Evolutionary conservation across 306 rosid genomes (phyloP).

Genomic region (Boehmeria nivea): DNA sequence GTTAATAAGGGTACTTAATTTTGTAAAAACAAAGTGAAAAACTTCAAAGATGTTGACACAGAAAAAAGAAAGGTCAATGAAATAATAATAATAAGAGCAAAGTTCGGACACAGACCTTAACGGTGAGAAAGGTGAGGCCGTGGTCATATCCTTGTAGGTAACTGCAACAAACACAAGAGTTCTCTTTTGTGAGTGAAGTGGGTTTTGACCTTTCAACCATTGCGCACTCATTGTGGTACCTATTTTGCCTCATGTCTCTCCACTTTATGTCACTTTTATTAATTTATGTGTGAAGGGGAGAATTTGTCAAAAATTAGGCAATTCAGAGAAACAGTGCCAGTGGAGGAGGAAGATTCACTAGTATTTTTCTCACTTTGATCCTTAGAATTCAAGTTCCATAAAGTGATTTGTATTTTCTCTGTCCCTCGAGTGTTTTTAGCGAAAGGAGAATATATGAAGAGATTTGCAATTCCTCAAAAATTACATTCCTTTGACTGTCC

Average conservation of each 20-base stretch:
- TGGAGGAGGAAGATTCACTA: too few relatives aligned
- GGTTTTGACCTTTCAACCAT: background rate
- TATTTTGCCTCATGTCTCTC: background rate
- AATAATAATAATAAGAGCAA: background rate
- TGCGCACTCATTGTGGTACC: background rate
- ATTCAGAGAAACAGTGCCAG: background rate
- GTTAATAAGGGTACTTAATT: too few relatives aligned
- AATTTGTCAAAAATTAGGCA: background rate
- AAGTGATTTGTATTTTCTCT: too few relatives aligned
- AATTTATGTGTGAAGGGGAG: background rate
- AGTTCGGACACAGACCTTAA: slow-evolving; percentile 28
- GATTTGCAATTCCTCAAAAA: too few relatives aligned
- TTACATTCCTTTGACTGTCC: too few relatives aligned
- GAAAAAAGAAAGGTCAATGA: background rate
- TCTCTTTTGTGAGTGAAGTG: background rate
- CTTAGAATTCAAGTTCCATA: too few relatives aligned
- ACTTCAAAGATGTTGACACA: background rate
- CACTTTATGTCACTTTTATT: background rate
- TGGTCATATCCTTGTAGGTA: slow-evolving; percentile 38
- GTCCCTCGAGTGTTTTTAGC: too few relatives aligned
- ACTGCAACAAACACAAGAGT: slow-evolving; percentile 20
- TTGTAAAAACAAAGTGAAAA: background rate
- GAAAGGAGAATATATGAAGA: too few relatives aligned
- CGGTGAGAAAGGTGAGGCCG: slow-evolving; percentile 39
- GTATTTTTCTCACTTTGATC: too few relatives aligned